Evolutionary conservation across 192 early-diverging fungal genomes (phyloP), one percentile per base, ranked within the genome.

Genomic region (Coemansia sp.): DNA sequence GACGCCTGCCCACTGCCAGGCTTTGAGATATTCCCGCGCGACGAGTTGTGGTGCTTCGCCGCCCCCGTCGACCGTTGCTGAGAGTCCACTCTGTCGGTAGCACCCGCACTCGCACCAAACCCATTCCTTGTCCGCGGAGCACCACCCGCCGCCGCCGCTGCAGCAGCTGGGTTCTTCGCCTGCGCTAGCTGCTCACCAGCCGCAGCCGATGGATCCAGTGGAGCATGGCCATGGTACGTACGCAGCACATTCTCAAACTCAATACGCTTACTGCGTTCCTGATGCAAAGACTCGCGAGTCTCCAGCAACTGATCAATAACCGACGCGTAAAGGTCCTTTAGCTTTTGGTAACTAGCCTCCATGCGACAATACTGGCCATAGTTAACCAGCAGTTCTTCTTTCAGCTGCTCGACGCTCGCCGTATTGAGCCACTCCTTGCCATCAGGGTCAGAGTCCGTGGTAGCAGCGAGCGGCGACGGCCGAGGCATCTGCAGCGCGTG

Each of bases 261-360:
- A 6, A 46, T 49, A 5, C 76, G 70, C 62, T 75, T 78, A 8
- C 65, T 10, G 31, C 81, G 81, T 65, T 83, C 81, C 68, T 78
- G 76, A 16, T 75, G 76, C 47, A 83, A 44, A 10, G 70, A 22
- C 55, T 83, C 72, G 34, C 76, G 69, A 11, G 81, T 55, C 60
- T 78, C 72, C 39, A 83, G 61, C 68, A 84, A 62, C 78, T 80
- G 77, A 58, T 84, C 72, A 12, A 80, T 75, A 9, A 80, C 74
- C 15, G 78, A 70, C 8, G 77, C 74, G 36, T 84, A 84, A 3
- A 84, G 68, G 33, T 79, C 78, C 22, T 75, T 74, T 34, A 84
- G 75, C 71, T 77, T 84, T 41, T 84, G 77, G 69, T 84, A 80
- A 47, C 78, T 80, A 2, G 74, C 78, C 58, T 84, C 78, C 71